Evolutionary conservation across 2,329 filamentous ascomycete genomes (phyloP).

Genomic region (Fusarium sp.): DNA sequence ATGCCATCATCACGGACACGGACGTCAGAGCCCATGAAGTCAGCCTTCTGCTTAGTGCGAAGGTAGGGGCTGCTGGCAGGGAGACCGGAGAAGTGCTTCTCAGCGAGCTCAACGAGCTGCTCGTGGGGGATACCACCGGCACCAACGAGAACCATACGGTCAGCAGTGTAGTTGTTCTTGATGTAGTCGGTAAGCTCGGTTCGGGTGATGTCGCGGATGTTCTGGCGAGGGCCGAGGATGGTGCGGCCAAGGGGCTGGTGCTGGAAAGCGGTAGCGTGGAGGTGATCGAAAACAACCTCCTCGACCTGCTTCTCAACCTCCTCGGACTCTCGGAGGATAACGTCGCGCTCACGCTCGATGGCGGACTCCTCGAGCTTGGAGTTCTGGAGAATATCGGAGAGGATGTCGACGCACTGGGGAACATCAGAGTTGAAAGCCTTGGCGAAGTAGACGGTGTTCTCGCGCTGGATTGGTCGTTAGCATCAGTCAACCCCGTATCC

Average conservation of each 20-base stretch:
- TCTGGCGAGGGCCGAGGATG: conserved; percentile 96
- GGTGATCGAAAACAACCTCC: conserved; percentile 99
- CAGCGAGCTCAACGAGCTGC: conserved; percentile 93
- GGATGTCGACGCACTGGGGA: conserved; percentile 95
- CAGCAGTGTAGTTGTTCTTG: conserved; percentile 99
- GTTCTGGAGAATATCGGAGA: conserved; percentile 99
- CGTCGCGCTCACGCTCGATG: conserved; percentile 97
- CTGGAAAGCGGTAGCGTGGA: conserved; percentile 98
- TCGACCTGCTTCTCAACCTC: conserved; percentile 99
- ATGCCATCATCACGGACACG: conserved; percentile 96
- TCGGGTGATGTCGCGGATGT: conserved; percentile 95
- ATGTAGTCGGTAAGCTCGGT: conserved; percentile 95
- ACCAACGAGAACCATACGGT: conserved; percentile 98
- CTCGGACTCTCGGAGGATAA: conserved; percentile 98
- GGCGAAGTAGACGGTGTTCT: conserved; percentile 99
- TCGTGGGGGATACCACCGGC: conserved; percentile 94
- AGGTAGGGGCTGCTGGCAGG: conserved; percentile 80
- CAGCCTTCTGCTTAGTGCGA: conserved; percentile 86
- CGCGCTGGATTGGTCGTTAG: conserved; percentile 70
- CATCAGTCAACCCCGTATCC: conserved; percentile 28
- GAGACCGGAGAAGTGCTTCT: conserved; percentile 91
- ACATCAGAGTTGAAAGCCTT: conserved; percentile 99
- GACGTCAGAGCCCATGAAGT: conserved; percentile 97
- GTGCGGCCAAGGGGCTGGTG: conserved; percentile 95
- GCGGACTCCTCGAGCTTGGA: conserved; percentile 94